Percentiles rank a stretch among this genome's conserved stretches.
These are phyloP conservation scores for Pyracantha coccinea DNA, from an alignment of 331 rosid genomes.

Conservation along the genomic window DNA sequence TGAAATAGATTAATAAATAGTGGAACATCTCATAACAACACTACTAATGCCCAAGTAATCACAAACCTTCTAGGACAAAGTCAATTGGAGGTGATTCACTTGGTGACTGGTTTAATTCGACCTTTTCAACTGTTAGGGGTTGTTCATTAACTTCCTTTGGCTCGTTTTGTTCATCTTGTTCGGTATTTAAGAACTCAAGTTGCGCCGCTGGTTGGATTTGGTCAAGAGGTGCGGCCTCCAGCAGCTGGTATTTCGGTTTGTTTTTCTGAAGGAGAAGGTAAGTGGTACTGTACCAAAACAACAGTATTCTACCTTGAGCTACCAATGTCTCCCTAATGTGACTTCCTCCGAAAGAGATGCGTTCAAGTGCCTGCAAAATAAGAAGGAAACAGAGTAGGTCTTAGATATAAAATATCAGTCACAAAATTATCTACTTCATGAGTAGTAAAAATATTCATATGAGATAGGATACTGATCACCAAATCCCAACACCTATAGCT, in stretches of 20 bases:
- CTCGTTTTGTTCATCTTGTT: constrained; percentile 26
- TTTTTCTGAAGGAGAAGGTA: constrained; percentile 88
- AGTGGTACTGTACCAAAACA: constrained; percentile 80
- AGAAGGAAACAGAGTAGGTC: not conserved
- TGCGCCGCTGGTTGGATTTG: constrained; percentile 26
- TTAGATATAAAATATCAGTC: not conserved
- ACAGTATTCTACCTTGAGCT: constrained; percentile 77
- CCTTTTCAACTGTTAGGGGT: constrained; percentile 27
- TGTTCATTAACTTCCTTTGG: constrained; percentile 18
- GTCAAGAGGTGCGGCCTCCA: constrained; percentile 37
- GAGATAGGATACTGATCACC: not conserved
- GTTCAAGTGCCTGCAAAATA: constrained; percentile 69
- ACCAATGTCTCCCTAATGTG: constrained; percentile 61
- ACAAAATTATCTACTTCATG: not conserved
- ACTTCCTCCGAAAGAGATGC: constrained; percentile 60
- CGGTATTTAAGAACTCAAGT: constrained; percentile 29
- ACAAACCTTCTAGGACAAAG: constrained; percentile 96
- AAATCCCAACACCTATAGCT: not conserved
- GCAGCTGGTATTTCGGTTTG: constrained; percentile 79
- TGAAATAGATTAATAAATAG: constrained; percentile 56
- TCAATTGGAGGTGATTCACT: constrained; percentile 38
- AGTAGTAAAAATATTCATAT: not conserved
- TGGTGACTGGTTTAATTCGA: constrained; percentile 25
- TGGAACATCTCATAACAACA: constrained; percentile 48
- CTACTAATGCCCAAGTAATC: constrained; percentile 46